These are phyloP conservation scores for Tripterygium wilfordii DNA, from an alignment of 177 flowering plant genomes.

Conservation along the genomic window DNA sequence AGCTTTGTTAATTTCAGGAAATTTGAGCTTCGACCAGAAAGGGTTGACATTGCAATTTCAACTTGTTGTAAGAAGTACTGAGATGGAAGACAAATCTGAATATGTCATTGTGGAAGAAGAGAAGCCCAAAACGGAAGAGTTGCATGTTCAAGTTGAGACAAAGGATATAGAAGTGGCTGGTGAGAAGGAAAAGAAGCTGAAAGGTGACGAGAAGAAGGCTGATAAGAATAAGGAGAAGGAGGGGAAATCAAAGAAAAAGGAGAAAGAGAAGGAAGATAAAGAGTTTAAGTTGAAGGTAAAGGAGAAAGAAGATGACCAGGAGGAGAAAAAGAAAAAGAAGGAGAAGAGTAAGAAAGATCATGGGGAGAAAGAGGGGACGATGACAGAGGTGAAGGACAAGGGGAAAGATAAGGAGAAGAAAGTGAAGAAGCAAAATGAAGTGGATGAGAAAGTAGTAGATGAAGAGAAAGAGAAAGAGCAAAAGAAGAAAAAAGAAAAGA, in stretches of 20 bases:
- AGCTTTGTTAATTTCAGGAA: not conserved
- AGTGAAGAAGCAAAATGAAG: conserved; percentile 2
- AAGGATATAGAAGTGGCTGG: conserved; percentile 12
- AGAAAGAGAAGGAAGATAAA: conserved; percentile 6
- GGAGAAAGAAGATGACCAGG: conserved; percentile 2
- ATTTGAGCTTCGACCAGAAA: conserved; percentile 1
- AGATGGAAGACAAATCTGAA: conserved; percentile 13
- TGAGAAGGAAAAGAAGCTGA: conserved; percentile 17
- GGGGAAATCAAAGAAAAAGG: conserved; percentile 9
- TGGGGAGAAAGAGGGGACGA: not conserved
- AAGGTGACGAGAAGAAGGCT: conserved; percentile 9
- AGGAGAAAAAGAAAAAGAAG: not conserved
- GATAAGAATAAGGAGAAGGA: conserved; percentile 7
- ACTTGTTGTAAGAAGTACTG: not conserved
- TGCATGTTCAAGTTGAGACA: conserved; percentile 17
- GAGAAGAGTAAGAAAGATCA: not conserved
- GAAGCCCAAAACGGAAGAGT: conserved; percentile 17
- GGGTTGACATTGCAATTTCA: conserved; percentile 1
- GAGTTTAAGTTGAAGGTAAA: too few species aligned
- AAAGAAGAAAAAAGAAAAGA: not conserved
- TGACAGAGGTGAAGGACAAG: not conserved
- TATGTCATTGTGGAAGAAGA: conserved; percentile 8
- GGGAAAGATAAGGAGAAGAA: not conserved
- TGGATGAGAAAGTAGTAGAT: conserved; percentile 4
- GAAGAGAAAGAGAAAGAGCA: not conserved